Conservation (phyloP, 768 basidiomycete species). For the Hygrophorus pudorinus region DNA sequence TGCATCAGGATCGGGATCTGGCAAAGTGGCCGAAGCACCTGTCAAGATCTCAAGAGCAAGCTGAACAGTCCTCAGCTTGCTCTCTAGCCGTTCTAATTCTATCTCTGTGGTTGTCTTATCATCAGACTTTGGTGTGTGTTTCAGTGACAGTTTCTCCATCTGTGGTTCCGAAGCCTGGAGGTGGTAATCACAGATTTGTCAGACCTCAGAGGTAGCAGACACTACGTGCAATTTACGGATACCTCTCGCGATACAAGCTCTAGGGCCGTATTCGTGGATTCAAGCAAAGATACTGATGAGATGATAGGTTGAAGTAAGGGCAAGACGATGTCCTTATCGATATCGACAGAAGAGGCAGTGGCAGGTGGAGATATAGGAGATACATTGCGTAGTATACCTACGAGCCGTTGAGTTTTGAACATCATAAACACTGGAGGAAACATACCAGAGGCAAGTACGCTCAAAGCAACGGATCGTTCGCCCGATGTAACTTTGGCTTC, state of each 20-base stretch:
- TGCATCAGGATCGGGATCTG: conserved; percentile 50
- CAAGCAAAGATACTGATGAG: conserved; percentile 44
- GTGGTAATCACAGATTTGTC: not conserved
- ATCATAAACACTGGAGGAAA: conserved; percentile 1
- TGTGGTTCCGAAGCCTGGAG: conserved; percentile 38
- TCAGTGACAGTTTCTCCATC: conserved; percentile 48
- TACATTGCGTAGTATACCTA: conserved; percentile 71
- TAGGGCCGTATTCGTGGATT: conserved; percentile 38
- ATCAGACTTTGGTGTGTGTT: conserved; percentile 65
- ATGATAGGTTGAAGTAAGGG: conserved; percentile 64
- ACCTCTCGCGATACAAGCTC: conserved; percentile 46
- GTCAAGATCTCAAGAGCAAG: conserved; percentile 85
- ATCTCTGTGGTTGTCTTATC: conserved; percentile 60
- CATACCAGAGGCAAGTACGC: conserved; percentile 62
- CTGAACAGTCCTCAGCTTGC: conserved; percentile 60
- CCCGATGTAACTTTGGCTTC: conserved; percentile 35
- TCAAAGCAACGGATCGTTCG: conserved; percentile 42
- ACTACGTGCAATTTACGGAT: conserved; percentile 10
- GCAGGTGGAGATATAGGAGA: conserved; percentile 67
- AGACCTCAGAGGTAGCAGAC: not conserved
- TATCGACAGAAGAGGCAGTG: conserved; percentile 47
- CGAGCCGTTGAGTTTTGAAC: not conserved
- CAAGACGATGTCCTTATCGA: conserved; percentile 63
- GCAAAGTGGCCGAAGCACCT: conserved; percentile 77
- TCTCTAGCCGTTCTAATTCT: conserved; percentile 67